Conservation (phyloP, 1,139 yeast species). For the Yamadazyma songkhlaensis region DNA sequence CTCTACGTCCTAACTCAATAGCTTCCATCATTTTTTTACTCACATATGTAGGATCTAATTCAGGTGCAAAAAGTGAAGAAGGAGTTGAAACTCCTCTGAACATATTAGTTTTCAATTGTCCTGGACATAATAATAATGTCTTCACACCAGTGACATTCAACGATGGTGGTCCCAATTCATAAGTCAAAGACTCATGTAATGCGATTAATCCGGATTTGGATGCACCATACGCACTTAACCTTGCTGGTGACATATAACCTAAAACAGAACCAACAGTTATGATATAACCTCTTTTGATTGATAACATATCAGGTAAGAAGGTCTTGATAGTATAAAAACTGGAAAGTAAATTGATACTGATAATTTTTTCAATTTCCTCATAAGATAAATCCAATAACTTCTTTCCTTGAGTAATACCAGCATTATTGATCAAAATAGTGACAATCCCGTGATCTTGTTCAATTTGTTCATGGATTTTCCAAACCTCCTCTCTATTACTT, state of each 20-base stretch:
- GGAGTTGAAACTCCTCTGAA: slow-evolving; percentile 74
- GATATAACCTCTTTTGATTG: slow-evolving; percentile 64
- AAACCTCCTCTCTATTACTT: slow-evolving; percentile 44
- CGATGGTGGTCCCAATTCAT: slow-evolving; percentile 61
- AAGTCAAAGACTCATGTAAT: slow-evolving; percentile 76
- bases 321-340: slow-evolving; percentile 67
- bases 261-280: slow-evolving; percentile 80
- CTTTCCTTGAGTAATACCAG: slow-evolving; percentile 68
- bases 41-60: slow-evolving; percentile 62
- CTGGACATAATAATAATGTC: slow-evolving; percentile 79
- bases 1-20: slow-evolving; percentile 58
- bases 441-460: slow-evolving; percentile 53
- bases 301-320: slow-evolving; percentile 71
- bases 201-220: slow-evolving; percentile 85
- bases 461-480: slow-evolving; percentile 34
- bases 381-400: slow-evolving; percentile 50
- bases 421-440: slow-evolving; percentile 75
- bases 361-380: slow-evolving; percentile 57
- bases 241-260: slow-evolving; percentile 83
- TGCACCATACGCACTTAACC: slow-evolving; percentile 82
- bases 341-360: slow-evolving; percentile 67
- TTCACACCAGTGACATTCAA: slow-evolving; percentile 53
- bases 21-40: slow-evolving; percentile 59
- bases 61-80: slow-evolving; percentile 73
- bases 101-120: slow-evolving; percentile 75